Evolutionary conservation across 2,329 filamentous ascomycete genomes (phyloP), one percentile per base, ranked within the genome.

Genomic region (Colletotrichum sp.): DNA sequence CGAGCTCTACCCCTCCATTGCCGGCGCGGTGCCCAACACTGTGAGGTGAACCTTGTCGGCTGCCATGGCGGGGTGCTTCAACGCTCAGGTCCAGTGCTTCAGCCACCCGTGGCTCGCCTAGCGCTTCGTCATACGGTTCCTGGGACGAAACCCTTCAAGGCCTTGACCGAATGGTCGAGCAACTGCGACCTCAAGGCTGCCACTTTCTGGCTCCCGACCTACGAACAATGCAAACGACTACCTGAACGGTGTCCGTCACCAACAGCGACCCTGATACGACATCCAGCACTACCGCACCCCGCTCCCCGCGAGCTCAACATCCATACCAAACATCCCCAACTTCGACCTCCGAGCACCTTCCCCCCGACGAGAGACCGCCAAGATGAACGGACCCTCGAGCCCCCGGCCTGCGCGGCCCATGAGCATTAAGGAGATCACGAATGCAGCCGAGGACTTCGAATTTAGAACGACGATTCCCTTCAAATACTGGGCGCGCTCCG

Each of bases 401-500:
- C 81, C 83, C 81, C 82, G 84, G 80, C 85, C 83, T 8, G 84
- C 83, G 67, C 86, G 87, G 81, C 96, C 96, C 55, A 86, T 94
- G 85, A 96, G 89, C 79, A 90, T 97, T 73, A 93, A 93, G 81
- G 94, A 98, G 82, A 94, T 99, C 76, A 91, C 93, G 13, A 88
- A 90, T 34, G 92, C 93, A 79, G 97, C 96, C 4, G 89, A 93
- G 78, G 92, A 94, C 78, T 98, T 97, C 83, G 92, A 94, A 73
- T 99, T 96, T 87, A 95, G 96, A 83, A 89, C 90, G 3, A 89
- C 90, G 36, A 94, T 98, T 68, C 91, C 94, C 4, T 89, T 99
- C 72, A 94, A 93, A 79, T 93, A 94, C 83, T 98, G 96, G 95
- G 87, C 96, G 32, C 91, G 95, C 44, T 95, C 96, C 4, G 95